These are phyloP conservation scores for Nitzschia sp. DNA, from an alignment of 108 stramenopile species.

Conservation along the genomic window DNA sequence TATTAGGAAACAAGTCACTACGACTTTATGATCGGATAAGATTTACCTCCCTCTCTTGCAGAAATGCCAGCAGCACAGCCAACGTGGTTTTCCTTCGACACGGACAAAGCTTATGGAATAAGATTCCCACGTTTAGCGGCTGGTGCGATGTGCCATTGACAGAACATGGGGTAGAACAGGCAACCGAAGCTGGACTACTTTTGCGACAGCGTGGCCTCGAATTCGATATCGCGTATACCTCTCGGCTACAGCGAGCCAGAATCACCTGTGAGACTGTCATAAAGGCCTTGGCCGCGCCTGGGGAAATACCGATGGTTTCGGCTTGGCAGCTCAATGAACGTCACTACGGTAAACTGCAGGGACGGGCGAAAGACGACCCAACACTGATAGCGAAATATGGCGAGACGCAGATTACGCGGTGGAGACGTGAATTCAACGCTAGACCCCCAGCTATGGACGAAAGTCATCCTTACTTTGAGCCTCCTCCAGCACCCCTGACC, in stretches of 20 bases:
- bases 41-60: no score
- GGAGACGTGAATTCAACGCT: constrained; percentile 32
- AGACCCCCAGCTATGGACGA: constrained; percentile 41
- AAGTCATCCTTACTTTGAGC: constrained; percentile 29
- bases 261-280: constrained; percentile 55
- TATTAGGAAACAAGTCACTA: no score
- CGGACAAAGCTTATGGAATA: constrained; percentile 34
- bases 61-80: no score
- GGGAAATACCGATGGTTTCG: not conserved
- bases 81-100: constrained; percentile 39
- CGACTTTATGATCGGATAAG: no score
- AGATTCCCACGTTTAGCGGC: constrained; percentile 44
- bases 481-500: constrained; percentile 41
- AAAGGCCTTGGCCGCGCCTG: constrained; percentile 52
- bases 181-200: constrained; percentile 62
- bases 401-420: constrained; percentile 19
- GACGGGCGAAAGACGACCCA: constrained; percentile 28
- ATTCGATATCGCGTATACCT: constrained; percentile 89
- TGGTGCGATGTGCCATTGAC: constrained; percentile 90
- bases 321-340: constrained; percentile 47
- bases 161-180: constrained; percentile 78
- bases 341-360: constrained; percentile 52
- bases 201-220: constrained; percentile 47
- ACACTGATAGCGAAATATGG: constrained; percentile 27
- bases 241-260: constrained; percentile 79